Evolutionary conservation across 345 rosid species (phyloP), one percentile per base, ranked within the genome.

Genomic region (Linum usitatissimum): DNA sequence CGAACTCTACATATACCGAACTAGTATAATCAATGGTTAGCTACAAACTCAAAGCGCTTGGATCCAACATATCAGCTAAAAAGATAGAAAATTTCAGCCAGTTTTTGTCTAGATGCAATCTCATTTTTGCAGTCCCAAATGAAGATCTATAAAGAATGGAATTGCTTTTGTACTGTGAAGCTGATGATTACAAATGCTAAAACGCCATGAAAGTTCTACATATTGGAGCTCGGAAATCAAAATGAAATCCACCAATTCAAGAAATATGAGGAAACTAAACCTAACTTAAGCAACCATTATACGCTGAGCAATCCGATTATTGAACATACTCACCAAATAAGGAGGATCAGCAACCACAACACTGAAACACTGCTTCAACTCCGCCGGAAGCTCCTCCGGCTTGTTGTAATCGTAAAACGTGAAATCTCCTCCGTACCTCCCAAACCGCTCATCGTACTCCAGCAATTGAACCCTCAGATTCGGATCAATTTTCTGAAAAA

Each of bases 261-360:
- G 51, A 45, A n/a, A 10, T 23, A 23, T 10, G 51, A 15, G 51
- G 51, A 45, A 45, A 45, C 1, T 45, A 54, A 14, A 18, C 15
- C 31, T 13, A 1, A 55, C 28, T 20, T 9, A 9, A n/a, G 49
- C 36, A 13, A 19, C 6, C 40, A 58, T 18, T 17, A 10, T 0
- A 30, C 15, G n/a, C n/a, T n/a, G n/a, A n/a, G n/a, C n/a, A n/a
- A n/a, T n/a, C n/a, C n/a, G n/a, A n/a, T n/a, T n/a, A n/a, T n/a
- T n/a, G n/a, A n/a, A n/a, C n/a, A 19, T 6, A 42, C 80, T 75
- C 63, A 91, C 98, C 84, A 92, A 76, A 57, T 92, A 92, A 20
- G 98, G 96, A 77, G 98, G 96, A 81, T 92, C 96, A 9, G 93
- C 98, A 66, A 92, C 86, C 12, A 92, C 79, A 58, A 92, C 72